Evolutionary conservation across 208 protist species (phyloP).

Genomic region (Wallacemonas rigidus): DNA sequence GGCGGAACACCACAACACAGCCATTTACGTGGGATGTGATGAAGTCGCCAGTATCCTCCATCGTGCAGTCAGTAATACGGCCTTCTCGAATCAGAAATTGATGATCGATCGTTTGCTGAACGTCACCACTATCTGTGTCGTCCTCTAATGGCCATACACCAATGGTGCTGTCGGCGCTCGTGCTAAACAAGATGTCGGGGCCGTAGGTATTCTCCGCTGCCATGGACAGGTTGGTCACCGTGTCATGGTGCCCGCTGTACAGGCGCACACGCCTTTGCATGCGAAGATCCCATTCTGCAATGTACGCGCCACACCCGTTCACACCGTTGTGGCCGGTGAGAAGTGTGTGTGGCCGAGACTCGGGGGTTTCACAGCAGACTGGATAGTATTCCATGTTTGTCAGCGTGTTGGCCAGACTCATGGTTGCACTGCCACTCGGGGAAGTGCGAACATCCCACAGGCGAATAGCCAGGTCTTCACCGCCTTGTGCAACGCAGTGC

Average conservation of each 20-base stretch:
- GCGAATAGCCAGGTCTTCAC: slow-evolving; percentile 66
- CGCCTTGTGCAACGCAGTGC: slow-evolving; percentile 68
- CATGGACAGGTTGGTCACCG: slow-evolving; percentile 46
- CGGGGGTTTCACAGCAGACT: slow-evolving; percentile 47
- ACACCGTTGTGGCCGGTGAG: slow-evolving; percentile 77
- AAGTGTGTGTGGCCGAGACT: slow-evolving; percentile 30
- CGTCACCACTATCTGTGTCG: slow-evolving; percentile 26
- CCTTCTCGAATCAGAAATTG: slow-evolving; percentile 46
- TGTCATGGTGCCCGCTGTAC: slow-evolving; percentile 53
- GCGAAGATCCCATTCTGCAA: slow-evolving; percentile 75
- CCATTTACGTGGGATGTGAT: slow-evolving; percentile 47
- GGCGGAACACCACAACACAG: slow-evolving; percentile 49
- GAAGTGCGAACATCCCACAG: slow-evolving; percentile 72
- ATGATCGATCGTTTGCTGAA: slow-evolving; percentile 31
- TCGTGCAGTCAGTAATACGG: slow-evolving; percentile 48
- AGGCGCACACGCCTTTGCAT: slow-evolving; percentile 44
- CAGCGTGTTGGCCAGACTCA: slow-evolving; percentile 52
- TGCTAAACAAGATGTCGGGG: slow-evolving; percentile 44
- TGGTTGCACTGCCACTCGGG: slow-evolving; percentile 23
- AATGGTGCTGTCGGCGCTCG: slow-evolving; percentile 55
- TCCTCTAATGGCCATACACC: slow-evolving; percentile 49
- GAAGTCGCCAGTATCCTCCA: slow-evolving; percentile 49
- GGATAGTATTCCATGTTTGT: slow-evolving; percentile 71
- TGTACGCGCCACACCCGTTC: slow-evolving; percentile 62
- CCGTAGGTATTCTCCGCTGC: slow-evolving; percentile 29